Conservation (phyloP, 2,329 filamentous ascomycete genomes). For the Nannizziopsis barbatae region DNA sequence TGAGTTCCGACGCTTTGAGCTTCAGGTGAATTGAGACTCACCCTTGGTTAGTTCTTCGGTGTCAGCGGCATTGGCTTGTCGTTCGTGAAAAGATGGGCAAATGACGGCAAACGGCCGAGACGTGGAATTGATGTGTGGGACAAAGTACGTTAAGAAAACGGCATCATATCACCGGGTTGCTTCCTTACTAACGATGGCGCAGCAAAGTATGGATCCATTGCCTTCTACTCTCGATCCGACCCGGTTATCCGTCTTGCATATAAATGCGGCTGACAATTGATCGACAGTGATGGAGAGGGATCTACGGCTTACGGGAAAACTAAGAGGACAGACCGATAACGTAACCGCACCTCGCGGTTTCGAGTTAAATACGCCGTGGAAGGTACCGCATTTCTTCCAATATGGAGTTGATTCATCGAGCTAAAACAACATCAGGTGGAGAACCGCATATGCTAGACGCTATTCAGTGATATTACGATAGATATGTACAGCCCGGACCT, state of each 20-base stretch:
- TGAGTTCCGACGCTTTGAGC: constrained; percentile 31
- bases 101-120: constrained; percentile 51
- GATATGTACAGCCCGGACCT: background rate
- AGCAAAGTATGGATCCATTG: constrained; percentile 43
- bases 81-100: constrained; percentile 48
- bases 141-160: constrained; percentile 39
- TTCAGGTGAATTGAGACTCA: constrained; percentile 4
- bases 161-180: background rate
- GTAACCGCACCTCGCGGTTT: constrained; percentile 50
- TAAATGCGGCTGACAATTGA: constrained; percentile 9
- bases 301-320: constrained; percentile 49
- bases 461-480: constrained; percentile 7
- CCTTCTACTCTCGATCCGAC: background rate
- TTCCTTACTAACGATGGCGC: constrained; percentile 12
- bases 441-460: constrained; percentile 29
- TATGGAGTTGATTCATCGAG: background rate
- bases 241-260: background rate
- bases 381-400: constrained; percentile 35
- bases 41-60: constrained; percentile 45
- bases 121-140: constrained; percentile 55
- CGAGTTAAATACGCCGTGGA: constrained; percentile 58
- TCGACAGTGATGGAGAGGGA: constrained; percentile 56
- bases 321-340: constrained; percentile 52
- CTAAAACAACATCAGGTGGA: constrained; percentile 25
- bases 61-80: constrained; percentile 48